Conservation (phyloP, 1,139 yeast species). For the Yamadazyma buinensis region DNA sequence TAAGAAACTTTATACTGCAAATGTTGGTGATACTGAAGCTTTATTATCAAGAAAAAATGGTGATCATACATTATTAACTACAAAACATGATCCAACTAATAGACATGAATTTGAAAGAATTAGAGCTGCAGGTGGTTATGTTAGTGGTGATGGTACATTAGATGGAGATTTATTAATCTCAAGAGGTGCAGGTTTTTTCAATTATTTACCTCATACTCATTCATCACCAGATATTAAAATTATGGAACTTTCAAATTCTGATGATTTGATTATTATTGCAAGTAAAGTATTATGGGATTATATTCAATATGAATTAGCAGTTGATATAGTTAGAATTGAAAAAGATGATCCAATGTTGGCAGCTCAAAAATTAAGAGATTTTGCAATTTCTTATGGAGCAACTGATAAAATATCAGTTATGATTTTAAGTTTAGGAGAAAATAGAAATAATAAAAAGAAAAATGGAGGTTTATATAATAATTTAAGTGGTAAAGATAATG, state of each 20-base stretch:
- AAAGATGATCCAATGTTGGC: slow-evolving; percentile 85
- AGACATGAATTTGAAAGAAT: slow-evolving; percentile 82
- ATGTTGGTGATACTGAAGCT: slow-evolving; percentile 88
- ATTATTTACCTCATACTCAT: slow-evolving; percentile 81
- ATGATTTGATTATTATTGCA: slow-evolving; percentile 85
- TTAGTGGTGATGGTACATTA: slow-evolving; percentile 77
- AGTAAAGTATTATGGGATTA: slow-evolving; percentile 83
- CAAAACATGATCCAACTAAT: slow-evolving; percentile 80
- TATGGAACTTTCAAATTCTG: slow-evolving; percentile 60
- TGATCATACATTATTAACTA: slow-evolving; percentile 67
- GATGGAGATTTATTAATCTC: slow-evolving; percentile 83
- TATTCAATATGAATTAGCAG: slow-evolving; percentile 79
- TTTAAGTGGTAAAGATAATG: slow-evolving; percentile 41
- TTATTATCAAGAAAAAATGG: slow-evolving; percentile 79
- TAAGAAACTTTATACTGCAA: slow-evolving; percentile 71
- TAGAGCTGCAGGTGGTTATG: slow-evolving; percentile 88
- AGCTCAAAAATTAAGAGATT: slow-evolving; percentile 90
- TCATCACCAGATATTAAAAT: slow-evolving; percentile 80
- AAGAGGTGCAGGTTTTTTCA: slow-evolving; percentile 89
- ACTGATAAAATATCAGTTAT: slow-evolving; percentile 79
- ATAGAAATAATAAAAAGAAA: slow-evolving; percentile 26
- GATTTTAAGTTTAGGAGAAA: slow-evolving; percentile 63
- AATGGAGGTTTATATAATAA: slow-evolving; percentile 34
- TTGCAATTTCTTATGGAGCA: slow-evolving; percentile 91
- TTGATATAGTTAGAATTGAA: slow-evolving; percentile 83